Conservation (phyloP, 1,284 basidiomycete genomes). For the Rhodotorula sp. region DNA sequence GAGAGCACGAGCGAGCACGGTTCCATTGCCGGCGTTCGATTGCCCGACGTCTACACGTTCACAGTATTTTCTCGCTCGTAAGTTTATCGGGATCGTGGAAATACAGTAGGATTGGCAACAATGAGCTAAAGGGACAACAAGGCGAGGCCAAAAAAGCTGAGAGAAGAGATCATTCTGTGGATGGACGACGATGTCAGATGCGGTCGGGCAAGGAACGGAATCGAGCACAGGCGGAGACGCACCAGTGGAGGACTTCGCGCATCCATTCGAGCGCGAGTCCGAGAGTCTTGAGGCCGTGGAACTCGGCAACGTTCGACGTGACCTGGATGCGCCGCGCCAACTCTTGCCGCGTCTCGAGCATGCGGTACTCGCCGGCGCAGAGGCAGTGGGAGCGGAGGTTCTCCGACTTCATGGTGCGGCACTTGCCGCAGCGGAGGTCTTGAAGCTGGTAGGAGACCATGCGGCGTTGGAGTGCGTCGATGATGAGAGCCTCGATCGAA, state of each 20-base stretch:
- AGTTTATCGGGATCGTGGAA: neutral
- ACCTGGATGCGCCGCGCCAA: constrained; percentile 34
- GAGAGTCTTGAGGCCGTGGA: constrained; percentile 36
- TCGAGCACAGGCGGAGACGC: neutral
- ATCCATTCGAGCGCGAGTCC: constrained; percentile 24
- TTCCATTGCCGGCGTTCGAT: too few relatives aligned
- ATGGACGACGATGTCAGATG: neutral
- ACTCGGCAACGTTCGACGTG: constrained; percentile 42
- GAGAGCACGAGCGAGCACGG: too few relatives aligned
- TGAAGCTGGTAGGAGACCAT: constrained; percentile 81
- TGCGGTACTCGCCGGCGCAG: constrained; percentile 80
- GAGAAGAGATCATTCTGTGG: neutral
- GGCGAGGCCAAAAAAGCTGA: neutral
- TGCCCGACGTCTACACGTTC: neutral
- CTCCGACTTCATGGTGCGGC: constrained; percentile 81
- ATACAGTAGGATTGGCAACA: neutral
- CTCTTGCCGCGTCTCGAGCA: constrained; percentile 53
- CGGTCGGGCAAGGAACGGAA: neutral
- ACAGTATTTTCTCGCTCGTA: neutral
- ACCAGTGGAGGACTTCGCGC: constrained; percentile 9
- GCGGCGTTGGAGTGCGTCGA: constrained; percentile 70
- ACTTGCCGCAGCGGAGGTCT: constrained; percentile 75
- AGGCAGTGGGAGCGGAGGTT: constrained; percentile 81
- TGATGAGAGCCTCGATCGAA: constrained; percentile 80
- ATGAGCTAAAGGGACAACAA: neutral